Percentiles rank a stretch among this genome's conserved stretches.
Conservation (phyloP, 2,329 filamentous ascomycete species). For the Calycina herbarum region DNA sequence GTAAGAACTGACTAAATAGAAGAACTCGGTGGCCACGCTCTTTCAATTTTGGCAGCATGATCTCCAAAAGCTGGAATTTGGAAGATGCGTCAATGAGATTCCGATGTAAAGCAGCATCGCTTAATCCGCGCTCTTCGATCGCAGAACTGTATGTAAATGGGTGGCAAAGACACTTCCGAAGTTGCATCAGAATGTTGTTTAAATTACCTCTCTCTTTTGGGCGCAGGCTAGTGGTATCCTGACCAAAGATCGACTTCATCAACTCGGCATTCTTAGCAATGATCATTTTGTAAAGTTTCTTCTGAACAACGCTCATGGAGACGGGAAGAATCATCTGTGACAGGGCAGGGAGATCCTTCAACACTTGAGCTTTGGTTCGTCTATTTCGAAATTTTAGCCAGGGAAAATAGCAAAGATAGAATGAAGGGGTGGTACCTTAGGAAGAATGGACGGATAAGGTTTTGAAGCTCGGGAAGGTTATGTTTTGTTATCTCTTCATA, state of each 20-base stretch:
- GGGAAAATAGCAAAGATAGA: neutral
- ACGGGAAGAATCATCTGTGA: constrained; percentile 93
- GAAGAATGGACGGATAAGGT: constrained; percentile 74
- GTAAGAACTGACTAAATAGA: constrained; percentile 93
- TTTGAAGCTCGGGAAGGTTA: constrained; percentile 78
- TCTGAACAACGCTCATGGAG: constrained; percentile 92
- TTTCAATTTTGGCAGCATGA: constrained; percentile 84
- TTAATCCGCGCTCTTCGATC: constrained; percentile 78
- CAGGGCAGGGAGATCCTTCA: constrained; percentile 91
- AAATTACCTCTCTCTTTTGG: constrained; percentile 74
- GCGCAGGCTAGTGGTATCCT: constrained; percentile 58
- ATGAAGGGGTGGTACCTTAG: constrained; percentile 42
- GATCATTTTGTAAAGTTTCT: constrained; percentile 92
- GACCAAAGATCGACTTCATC: constrained; percentile 81
- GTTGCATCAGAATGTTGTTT: constrained; percentile 93
- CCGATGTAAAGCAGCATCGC: constrained; percentile 63
- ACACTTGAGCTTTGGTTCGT: constrained; percentile 85
- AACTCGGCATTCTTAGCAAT: constrained; percentile 86
- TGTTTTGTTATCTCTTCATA: constrained; percentile 80
- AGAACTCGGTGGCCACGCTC: constrained; percentile 86
- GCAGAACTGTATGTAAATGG: constrained; percentile 90
- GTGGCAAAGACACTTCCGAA: constrained; percentile 92
- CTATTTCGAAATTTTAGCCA: constrained; percentile 38
- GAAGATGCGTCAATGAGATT: constrained; percentile 90
- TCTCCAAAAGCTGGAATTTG: constrained; percentile 80